These are phyloP conservation scores for Cercospora canescens DNA, from an alignment of 2,329 filamentous ascomycete species.

Conservation along the genomic window DNA sequence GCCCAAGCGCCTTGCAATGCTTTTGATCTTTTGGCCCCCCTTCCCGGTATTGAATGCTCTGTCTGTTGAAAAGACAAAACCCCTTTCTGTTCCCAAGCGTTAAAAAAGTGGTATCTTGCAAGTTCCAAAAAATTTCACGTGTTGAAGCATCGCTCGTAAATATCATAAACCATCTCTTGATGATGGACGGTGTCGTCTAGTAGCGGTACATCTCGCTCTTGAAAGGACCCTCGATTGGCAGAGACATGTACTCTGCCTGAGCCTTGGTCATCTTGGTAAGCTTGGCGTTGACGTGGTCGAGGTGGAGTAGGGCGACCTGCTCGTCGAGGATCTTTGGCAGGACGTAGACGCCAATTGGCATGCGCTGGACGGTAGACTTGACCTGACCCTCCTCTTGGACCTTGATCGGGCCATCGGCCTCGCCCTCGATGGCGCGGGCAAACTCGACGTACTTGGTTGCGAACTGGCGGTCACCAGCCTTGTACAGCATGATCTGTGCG, in stretches of 20 bases:
- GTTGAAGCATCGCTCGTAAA: constrained; percentile 29
- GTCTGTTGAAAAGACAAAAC: constrained; percentile 26
- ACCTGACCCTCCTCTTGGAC: constrained; percentile 55
- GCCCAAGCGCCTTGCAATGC: constrained; percentile 29
- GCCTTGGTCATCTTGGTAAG: constrained; percentile 79
- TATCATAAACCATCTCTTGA: constrained; percentile 15
- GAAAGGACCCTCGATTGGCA: constrained; percentile 85
- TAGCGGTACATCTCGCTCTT: constrained; percentile 90
- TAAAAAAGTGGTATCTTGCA: constrained; percentile 15
- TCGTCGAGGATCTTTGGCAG: constrained; percentile 99
- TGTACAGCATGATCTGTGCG: constrained; percentile 97
- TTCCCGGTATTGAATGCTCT: constrained; percentile 4
- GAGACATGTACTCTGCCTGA: constrained; percentile 93
- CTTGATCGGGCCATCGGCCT: constrained; percentile 30
- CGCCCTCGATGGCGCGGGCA: constrained; percentile 52
- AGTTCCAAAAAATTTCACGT: constrained; percentile 20
- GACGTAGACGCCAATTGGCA: constrained; percentile 90
- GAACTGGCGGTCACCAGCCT: constrained; percentile 84
- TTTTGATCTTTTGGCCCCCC: constrained; percentile 18
- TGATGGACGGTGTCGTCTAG: constrained; percentile 51
- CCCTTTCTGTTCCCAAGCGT: neutral
- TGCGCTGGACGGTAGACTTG: constrained; percentile 62
- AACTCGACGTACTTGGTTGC: constrained; percentile 96
- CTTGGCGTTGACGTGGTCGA: constrained; percentile 92
- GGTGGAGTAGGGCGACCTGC: constrained; percentile 93